Base-by-base conservation (phyloP, 169 alveolate genomes). In the Cystoisospora suis region DNA sequence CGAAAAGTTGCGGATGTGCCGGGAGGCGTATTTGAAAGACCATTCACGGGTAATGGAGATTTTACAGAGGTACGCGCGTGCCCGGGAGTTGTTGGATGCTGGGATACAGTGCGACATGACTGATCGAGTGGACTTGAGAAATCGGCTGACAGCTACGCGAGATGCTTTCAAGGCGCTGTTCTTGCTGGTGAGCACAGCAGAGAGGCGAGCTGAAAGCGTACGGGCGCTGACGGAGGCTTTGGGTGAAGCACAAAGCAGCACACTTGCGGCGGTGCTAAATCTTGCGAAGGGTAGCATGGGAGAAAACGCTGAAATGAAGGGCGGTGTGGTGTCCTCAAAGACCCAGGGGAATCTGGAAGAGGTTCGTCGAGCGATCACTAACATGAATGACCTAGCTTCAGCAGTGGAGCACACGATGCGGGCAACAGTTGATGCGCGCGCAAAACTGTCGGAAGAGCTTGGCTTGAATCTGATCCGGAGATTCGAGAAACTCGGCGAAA, bases 351-450 rank as follows among this genome's bases (percentile, higher is more conserved):
- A 65, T 44, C 6, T 65, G 45, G 77, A 36, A 5, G 77, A 36
- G 36, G n/a, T 65, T 44, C 77, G 77, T 17, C 45, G 45, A 20
- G 77, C 77, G 45, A 44, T 65, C n/a, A 5, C n/a, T 44, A 65
- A 65, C 77, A 65, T 65, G 77, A 36, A 65, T 32, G 77, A 65
- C 40, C 77, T 65, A 44, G 77, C 77, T 0, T 36, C 77, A n/a
- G 77, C 77, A 3, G 77, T 44, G n/a, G 77, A 65, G 77, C 38
- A 65, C 42, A 44, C 77, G 36, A 65, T 44, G 0, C 77, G 77
- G 44, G 77, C 42, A 15, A 65, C 77, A 65, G 77, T 65, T n/a
- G 44, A 15, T 7, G 40, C 77, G 77, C n/a, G 40, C 45, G 34
- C 77, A 12, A 65, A 27, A n/a, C 77, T 32, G 15, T 32, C 44